Percentiles rank a stretch among this genome's conserved stretches.
phyloP scores from a whole-genome alignment of 2,329 filamentous ascomycete species.

The Ophiostoma perfectum region DNA sequence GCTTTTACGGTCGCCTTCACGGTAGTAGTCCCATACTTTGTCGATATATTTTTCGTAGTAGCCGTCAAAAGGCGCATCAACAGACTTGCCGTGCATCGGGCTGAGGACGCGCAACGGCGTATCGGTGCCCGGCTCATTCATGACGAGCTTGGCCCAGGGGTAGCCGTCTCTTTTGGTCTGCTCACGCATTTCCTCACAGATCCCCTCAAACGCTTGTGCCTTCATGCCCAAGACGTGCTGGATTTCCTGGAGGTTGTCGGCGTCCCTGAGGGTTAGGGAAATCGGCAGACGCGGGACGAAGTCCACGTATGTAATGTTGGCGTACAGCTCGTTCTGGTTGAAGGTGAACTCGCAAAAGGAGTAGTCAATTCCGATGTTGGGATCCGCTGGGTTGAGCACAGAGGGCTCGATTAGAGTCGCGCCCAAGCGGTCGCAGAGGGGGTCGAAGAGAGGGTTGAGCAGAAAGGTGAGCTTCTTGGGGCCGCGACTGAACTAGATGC shows the following conservation, averaged over 20 bases:
- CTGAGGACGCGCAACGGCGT: slow-evolving; percentile 39
- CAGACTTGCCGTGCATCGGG: slow-evolving; percentile 41
- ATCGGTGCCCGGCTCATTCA: slow-evolving; percentile 26
- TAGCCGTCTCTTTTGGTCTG: slow-evolving; percentile 53
- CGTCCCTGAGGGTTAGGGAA: slow-evolving; percentile 44
- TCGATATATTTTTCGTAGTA: slow-evolving; percentile 43
- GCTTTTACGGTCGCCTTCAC: slow-evolving; percentile 17
- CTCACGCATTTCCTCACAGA: slow-evolving; percentile 49
- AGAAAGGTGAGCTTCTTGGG: slow-evolving; percentile 52
- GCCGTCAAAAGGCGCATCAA: slow-evolving; percentile 40
- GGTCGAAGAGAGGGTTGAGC: slow-evolving; percentile 50
- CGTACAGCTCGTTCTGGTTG: slow-evolving; percentile 52
- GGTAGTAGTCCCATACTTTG: slow-evolving; percentile 39
- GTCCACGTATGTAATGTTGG: slow-evolving; percentile 63
- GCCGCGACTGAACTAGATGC: slow-evolving; percentile 58
- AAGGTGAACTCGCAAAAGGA: slow-evolving; percentile 58
- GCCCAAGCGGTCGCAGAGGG: neutral
- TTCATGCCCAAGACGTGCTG: slow-evolving; percentile 55
- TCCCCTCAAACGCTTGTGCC: slow-evolving; percentile 48
- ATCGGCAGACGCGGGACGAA: slow-evolving; percentile 55
- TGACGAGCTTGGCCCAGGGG: slow-evolving; percentile 56
- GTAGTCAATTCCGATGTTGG: slow-evolving; percentile 49
- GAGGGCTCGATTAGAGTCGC: slow-evolving; percentile 56
- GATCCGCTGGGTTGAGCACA: slow-evolving; percentile 56
- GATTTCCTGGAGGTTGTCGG: slow-evolving; percentile 34